Evolutionary conservation across 768 basidiomycete species (phyloP).

Genomic region (Tulasnella sp.): DNA sequence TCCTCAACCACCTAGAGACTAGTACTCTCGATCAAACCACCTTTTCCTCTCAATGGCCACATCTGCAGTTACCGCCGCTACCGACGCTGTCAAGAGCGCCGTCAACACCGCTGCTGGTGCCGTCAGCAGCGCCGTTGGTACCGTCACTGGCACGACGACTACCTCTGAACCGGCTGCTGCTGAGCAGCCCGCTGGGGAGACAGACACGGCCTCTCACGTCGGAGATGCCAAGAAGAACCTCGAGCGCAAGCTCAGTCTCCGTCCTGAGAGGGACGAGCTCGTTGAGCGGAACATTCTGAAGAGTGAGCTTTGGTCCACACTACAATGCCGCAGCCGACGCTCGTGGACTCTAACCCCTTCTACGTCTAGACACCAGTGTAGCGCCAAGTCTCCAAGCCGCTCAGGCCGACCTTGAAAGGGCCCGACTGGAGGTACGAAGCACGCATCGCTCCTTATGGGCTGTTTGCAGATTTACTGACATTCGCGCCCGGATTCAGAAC

Average conservation of each 20-base stretch:
- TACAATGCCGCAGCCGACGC: neutral
- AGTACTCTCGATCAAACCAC: neutral
- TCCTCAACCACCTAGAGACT: neutral
- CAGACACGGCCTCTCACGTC: neutral
- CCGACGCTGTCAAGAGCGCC: neutral
- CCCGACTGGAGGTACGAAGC: slow-evolving; percentile 46
- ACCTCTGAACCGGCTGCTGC: neutral
- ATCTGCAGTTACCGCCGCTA: neutral
- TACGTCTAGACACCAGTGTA: slow-evolving; percentile 45
- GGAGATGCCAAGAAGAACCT: slow-evolving; percentile 25
- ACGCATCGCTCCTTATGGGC: neutral
- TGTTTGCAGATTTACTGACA: neutral
- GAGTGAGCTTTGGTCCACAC: slow-evolving; percentile 20
- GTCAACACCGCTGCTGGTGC: neutral
- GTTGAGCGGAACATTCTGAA: slow-evolving; percentile 62
- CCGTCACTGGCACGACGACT: neutral
- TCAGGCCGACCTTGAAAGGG: slow-evolving; percentile 45
- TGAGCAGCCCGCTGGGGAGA: neutral
- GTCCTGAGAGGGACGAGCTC: slow-evolving; percentile 51
- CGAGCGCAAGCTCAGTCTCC: slow-evolving; percentile 40
- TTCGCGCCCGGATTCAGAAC: slow-evolving; percentile 34
- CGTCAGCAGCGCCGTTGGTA: neutral
- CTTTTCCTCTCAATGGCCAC: neutral
- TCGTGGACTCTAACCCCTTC: neutral
- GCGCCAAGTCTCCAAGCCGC: slow-evolving; percentile 50